Evolutionary conservation across 257 asterid genomes (phyloP), one percentile per base, ranked within the genome.

Genomic region (Petunia secreta): DNA sequence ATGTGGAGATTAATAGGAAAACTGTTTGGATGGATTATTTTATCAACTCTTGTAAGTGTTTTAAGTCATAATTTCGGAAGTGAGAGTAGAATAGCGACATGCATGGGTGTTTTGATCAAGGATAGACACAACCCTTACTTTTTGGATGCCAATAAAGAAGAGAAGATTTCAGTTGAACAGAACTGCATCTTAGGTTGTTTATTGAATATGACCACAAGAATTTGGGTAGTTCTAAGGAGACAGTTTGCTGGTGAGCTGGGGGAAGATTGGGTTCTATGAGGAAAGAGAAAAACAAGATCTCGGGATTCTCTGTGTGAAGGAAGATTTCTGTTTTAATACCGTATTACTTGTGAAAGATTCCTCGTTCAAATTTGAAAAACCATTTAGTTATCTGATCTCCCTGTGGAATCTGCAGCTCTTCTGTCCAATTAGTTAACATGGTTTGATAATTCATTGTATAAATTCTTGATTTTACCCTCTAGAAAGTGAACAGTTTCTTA

Each of bases 31-130:
- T 66, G 75, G 53, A 66, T 66, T 6, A 6, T 4, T n/a, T 58
- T 66, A 66, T 66, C 7, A 40, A 66, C 37, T 66, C 13, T 6
- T 40, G 53, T 37, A 40, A 66, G 75, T 66, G 53, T 66, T 39
- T 40, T 14, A 25, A 25, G 75, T 66, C 75, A 66, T 66, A 40
- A 40, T 14, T 66, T 40, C 14, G 39, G 52, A 40, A 14, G 48
- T 66, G 75, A 65, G 7, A 65, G 52, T 14, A 65, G 74, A 65
- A 65, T 65, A 65, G 52, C 14, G 74, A 40, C 39, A 66, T 16
- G 38, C 16, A 59, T 8, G 64, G 64, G 6, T 59, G 57, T 52
- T 16, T 7, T 59, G 64, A 6, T 59, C 64, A 59, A 59, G 10
- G 10, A 59, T 16, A 59, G 64, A 59, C 64, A 59, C 38, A 13